Conservation (phyloP, 345 rosid genomes). For the Odontarrhena argentea region DNA sequence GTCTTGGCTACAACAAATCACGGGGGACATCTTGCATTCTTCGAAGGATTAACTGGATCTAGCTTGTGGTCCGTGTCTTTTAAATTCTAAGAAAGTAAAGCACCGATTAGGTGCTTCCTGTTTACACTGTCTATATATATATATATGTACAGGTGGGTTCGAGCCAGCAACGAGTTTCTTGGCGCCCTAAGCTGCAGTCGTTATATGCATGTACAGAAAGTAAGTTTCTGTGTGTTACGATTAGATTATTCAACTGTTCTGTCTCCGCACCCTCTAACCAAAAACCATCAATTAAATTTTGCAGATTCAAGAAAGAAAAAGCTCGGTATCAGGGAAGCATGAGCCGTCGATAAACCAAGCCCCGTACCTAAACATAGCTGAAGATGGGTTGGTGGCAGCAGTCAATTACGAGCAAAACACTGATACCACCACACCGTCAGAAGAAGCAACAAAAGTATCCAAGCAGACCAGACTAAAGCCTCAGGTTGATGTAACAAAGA, state of each 20-base stretch:
- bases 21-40: slow-evolving; percentile 92
- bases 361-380: slow-evolving; percentile 59
- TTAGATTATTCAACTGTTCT: not conserved
- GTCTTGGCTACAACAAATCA: slow-evolving; percentile 72
- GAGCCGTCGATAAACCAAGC: slow-evolving; percentile 69
- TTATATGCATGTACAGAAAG: slow-evolving; percentile 67
- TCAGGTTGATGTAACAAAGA: slow-evolving; percentile 34
- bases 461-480: slow-evolving; percentile 37
- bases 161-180: slow-evolving; percentile 78
- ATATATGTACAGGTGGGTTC: slow-evolving; percentile 74
- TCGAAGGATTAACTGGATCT: slow-evolving; percentile 75
- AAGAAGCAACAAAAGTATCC: slow-evolving; percentile 25
- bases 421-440: slow-evolving; percentile 22
- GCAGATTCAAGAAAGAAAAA: slow-evolving; percentile 44
- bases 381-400: slow-evolving; percentile 77
- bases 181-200: slow-evolving; percentile 60
- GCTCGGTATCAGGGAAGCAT: slow-evolving; percentile 28
- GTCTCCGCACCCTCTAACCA: not conserved
- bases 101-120: not conserved
- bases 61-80: slow-evolving; percentile 57
- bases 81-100: not conserved
- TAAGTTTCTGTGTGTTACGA: slow-evolving; percentile 14
- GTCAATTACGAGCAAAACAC: slow-evolving; percentile 44
- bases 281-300: slow-evolving; percentile 2
- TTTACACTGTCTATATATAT: slow-evolving; percentile 15